Conservation (phyloP, 768 basidiomycete species). For the Albatrellus ellisii region DNA sequence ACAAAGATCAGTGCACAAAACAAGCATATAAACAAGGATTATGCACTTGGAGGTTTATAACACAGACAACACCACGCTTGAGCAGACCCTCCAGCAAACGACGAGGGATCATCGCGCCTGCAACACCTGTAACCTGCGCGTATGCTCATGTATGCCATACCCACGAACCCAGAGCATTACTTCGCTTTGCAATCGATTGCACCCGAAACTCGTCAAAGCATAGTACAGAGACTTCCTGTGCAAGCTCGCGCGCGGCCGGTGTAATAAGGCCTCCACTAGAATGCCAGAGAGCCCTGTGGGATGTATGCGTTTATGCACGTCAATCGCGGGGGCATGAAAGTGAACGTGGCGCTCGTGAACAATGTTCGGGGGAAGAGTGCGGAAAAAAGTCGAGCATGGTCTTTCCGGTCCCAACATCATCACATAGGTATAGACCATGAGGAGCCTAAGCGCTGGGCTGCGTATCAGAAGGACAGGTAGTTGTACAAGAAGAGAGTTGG, state of each 20-base stretch:
- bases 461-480: neutral
- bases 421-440: conserved; percentile 85
- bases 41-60: conserved; percentile 89
- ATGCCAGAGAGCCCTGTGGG: conserved; percentile 41
- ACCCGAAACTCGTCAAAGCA: conserved; percentile 99
- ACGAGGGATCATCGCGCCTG: conserved; percentile 94
- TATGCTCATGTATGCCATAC: neutral
- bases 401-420: conserved; percentile 95
- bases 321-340: conserved; percentile 99
- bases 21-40: neutral
- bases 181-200: no score
- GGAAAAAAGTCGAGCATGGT: conserved; percentile 95
- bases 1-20: neutral
- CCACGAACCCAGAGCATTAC: neutral
- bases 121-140: conserved; percentile 88
- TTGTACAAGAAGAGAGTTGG: conserved; percentile 4
- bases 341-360: conserved; percentile 80
- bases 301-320: conserved; percentile 90
- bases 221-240: conserved; percentile 68
- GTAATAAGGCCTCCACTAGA: conserved; percentile 73
- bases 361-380: conserved; percentile 56
- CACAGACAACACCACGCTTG: conserved; percentile 80
- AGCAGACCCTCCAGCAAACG: conserved; percentile 76
- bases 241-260: conserved; percentile 80
- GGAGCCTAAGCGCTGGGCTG: conserved; percentile 21